phyloP scores from a whole-genome alignment of 2,329 filamentous ascomycete species.

The Penicillium italicum region DNA sequence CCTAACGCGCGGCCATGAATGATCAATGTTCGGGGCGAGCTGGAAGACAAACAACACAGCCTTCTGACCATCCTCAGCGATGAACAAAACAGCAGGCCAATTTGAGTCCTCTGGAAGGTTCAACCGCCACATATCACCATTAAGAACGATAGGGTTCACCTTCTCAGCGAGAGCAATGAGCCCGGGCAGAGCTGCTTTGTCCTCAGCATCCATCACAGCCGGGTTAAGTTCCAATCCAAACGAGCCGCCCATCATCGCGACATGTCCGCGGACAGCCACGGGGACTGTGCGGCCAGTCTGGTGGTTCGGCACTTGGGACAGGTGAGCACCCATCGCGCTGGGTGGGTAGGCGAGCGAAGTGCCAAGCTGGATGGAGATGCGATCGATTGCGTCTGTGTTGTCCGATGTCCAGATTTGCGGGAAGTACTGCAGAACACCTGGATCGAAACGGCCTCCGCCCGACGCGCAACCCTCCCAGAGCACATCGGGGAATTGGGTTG shows the following conservation, averaged over 20 bases:
- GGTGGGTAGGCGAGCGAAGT: conserved; percentile 62
- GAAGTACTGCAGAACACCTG: conserved; percentile 62
- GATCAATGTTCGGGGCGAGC: conserved; percentile 51
- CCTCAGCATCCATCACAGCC: conserved; percentile 48
- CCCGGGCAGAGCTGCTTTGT: conserved; percentile 52
- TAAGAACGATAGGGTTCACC: conserved; percentile 58
- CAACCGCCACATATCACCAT: conserved; percentile 59
- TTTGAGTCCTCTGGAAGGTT: conserved; percentile 57
- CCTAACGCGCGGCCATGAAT: conserved; percentile 51
- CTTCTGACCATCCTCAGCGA: conserved; percentile 49
- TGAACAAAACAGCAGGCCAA: conserved; percentile 60
- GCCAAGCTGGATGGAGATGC: conserved; percentile 61
- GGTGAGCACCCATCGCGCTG: conserved; percentile 63
- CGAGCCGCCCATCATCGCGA: conserved; percentile 66
- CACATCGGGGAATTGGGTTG: conserved; percentile 57
- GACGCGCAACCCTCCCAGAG: conserved; percentile 66
- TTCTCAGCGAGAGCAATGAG: conserved; percentile 54
- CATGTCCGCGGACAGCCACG: conserved; percentile 60
- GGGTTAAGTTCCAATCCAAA: conserved; percentile 65
- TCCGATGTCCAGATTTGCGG: conserved; percentile 65
- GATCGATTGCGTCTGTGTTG: conserved; percentile 60
- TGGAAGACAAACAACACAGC: conserved; percentile 61
- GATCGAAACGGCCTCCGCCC: conserved; percentile 62
- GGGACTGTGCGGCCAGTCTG: conserved; percentile 55
- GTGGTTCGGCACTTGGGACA: conserved; percentile 59